Evolutionary conservation across 2,329 filamentous ascomycete genomes (phyloP).

Genomic region (Diaporthe ampelina): DNA sequence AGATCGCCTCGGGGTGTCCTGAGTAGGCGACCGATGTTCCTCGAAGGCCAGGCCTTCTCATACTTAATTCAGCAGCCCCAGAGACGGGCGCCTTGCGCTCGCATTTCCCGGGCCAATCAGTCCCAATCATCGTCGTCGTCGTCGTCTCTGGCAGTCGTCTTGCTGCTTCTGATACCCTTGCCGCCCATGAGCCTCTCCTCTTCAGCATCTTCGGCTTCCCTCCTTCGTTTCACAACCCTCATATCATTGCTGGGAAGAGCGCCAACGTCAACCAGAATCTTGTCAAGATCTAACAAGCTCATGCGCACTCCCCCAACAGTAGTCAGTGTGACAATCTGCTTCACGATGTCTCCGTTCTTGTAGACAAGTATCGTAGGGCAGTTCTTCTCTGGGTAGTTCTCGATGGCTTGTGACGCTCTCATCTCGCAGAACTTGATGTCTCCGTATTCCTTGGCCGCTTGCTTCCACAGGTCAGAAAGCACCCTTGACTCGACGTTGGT

Average conservation of each 20-base stretch:
- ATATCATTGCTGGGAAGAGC: slow-evolving; percentile 84
- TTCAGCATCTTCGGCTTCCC: slow-evolving; percentile 71
- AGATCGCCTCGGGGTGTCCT: neutral
- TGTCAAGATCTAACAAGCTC: slow-evolving; percentile 81
- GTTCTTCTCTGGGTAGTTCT: slow-evolving; percentile 95
- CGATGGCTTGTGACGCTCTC: slow-evolving; percentile 90
- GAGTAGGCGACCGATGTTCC: neutral
- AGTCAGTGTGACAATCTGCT: slow-evolving; percentile 90
- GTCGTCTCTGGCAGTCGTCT: slow-evolving; percentile 56
- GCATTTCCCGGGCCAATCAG: slow-evolving; percentile 51
- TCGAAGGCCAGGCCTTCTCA: too few relatives aligned
- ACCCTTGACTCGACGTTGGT: slow-evolving; percentile 89
- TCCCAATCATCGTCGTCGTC: slow-evolving; percentile 71
- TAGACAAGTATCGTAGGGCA: slow-evolving; percentile 96
- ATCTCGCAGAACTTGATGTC: slow-evolving; percentile 99
- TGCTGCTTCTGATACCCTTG: slow-evolving; percentile 63
- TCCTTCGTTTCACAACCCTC: slow-evolving; percentile 76
- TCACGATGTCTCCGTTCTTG: slow-evolving; percentile 90
- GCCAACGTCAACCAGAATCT: slow-evolving; percentile 84
- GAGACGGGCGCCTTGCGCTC: too few relatives aligned
- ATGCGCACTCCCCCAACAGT: slow-evolving; percentile 82
- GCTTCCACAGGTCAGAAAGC: slow-evolving; percentile 86
- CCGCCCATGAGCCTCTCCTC: slow-evolving; percentile 65
- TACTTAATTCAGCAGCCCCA: neutral
- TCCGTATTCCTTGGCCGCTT: slow-evolving; percentile 86